Evolutionary conservation across 495 filamentous ascomycete genomes (phyloP).

Genomic region (Aspergillus hancockii): DNA sequence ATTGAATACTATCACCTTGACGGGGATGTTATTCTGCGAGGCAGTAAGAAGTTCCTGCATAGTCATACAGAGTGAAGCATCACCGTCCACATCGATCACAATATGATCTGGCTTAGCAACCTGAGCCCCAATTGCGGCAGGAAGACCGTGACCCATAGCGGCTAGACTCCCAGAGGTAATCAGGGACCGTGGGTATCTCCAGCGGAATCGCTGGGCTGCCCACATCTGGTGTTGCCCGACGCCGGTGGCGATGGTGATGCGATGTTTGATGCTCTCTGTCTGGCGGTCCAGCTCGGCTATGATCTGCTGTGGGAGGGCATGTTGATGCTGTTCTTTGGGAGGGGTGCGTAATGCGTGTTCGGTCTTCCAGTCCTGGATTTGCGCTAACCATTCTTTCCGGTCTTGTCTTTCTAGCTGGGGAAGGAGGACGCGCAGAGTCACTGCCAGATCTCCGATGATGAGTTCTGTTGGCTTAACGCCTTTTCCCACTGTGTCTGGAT

Average conservation of each 20-base stretch:
- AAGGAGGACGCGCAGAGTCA: constrained; percentile 71
- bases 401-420: constrained; percentile 63
- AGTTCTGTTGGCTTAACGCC: constrained; percentile 63
- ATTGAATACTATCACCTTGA: constrained; percentile 90
- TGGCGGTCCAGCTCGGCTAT: constrained; percentile 82
- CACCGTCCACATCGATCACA: constrained; percentile 93
- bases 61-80: constrained; percentile 96
- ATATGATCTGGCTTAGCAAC: constrained; percentile 83
- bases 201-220: constrained; percentile 92
- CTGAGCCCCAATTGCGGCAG: constrained; percentile 91
- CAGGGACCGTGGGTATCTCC: constrained; percentile 85
- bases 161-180: constrained; percentile 91
- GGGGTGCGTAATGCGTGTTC: constrained; percentile 77
- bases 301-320: constrained; percentile 88
- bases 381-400: constrained; percentile 79
- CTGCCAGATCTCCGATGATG: constrained; percentile 60
- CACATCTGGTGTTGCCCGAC: constrained; percentile 99
- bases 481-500: constrained; percentile 68
- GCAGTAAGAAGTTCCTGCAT: constrained; percentile 88
- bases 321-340: constrained; percentile 61
- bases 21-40: constrained; percentile 86
- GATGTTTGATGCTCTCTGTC: constrained; percentile 70
- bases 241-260: constrained; percentile 86
- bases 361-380: constrained; percentile 88
- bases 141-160: constrained; percentile 94